These are phyloP conservation scores for Penicillium ochrochloron DNA, from an alignment of 495 filamentous ascomycete genomes.

Conservation along the genomic window DNA sequence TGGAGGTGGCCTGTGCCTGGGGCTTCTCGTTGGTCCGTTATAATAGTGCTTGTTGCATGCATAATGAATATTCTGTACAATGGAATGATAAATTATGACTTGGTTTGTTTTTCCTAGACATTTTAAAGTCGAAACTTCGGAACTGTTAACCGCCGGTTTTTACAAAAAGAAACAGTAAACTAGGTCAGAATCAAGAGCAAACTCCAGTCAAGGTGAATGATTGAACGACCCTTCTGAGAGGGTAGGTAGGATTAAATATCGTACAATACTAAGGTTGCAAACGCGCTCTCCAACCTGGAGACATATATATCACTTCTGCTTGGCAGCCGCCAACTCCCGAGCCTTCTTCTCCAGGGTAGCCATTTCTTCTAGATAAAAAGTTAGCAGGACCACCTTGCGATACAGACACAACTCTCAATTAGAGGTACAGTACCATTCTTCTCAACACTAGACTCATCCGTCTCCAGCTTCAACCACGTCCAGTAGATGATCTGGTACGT, in stretches of 20 bases:
- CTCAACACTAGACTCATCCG: conserved; percentile 67
- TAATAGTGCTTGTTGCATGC: conserved; percentile 6
- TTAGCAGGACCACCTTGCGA: conserved; percentile 4
- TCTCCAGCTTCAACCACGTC: conserved; percentile 86
- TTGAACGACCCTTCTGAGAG: too few species aligned
- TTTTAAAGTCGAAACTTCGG: background rate
- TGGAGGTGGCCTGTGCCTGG: background rate
- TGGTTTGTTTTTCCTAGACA: background rate
- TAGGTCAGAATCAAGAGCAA: too few species aligned
- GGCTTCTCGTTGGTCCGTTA: conserved; percentile 7
- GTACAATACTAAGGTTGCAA: background rate
- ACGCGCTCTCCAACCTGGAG: background rate
- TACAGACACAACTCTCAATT: background rate
- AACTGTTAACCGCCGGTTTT: background rate
- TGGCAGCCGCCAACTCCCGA: conserved; percentile 39
- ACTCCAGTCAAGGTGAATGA: too few species aligned
- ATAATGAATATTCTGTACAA: conserved; percentile 17
- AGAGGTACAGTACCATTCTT: conserved; percentile 52
- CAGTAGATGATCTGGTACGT: conserved; percentile 88
- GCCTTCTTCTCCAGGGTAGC: conserved; percentile 47
- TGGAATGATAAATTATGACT: conserved; percentile 8
- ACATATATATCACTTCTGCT: conserved; percentile 32
- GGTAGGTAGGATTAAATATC: background rate
- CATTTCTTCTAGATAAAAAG: conserved; percentile 41
- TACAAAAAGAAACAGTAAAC: background rate